Percentiles rank a stretch among this genome's conserved stretches.
Evolutionary conservation across 2,329 filamentous ascomycete genomes (phyloP).

Genomic region (Pseudopithomyces chartarum): DNA sequence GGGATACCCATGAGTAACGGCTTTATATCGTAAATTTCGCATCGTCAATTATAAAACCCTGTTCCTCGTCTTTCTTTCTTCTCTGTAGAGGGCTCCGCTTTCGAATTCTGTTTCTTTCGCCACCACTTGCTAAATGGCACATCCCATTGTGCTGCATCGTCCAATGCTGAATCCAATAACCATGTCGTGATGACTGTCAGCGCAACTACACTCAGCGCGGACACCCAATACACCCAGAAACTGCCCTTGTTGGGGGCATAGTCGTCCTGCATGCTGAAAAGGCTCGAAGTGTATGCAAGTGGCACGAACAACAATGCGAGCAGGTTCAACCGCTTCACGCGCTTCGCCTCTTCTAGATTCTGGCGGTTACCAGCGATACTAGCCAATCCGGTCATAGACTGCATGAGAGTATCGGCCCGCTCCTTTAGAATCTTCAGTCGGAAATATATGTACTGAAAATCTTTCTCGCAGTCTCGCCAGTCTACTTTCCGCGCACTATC

Average conservation of each 20-base stretch:
- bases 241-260: conserved; percentile 32
- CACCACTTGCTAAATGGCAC: conserved; percentile 21
- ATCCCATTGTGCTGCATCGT: conserved; percentile 37
- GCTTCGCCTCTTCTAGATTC: conserved; percentile 42
- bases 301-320: conserved; percentile 42
- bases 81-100: neutral
- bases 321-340: conserved; percentile 38
- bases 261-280: conserved; percentile 42
- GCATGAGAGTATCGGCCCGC: conserved; percentile 40
- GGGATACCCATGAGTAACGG: neutral
- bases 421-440: conserved; percentile 40
- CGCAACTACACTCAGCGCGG: conserved; percentile 28
- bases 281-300: conserved; percentile 35
- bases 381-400: conserved; percentile 41
- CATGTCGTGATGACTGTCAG: conserved; percentile 32
- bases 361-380: conserved; percentile 41
- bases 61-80: conserved; percentile 20
- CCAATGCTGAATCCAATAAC: conserved; percentile 31
- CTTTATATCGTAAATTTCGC: neutral
- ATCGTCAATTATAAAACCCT: conserved; percentile 16
- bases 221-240: conserved; percentile 43
- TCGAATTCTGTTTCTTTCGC: conserved; percentile 3
- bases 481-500: neutral
- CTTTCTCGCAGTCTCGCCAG: conserved; percentile 36
- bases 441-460: conserved; percentile 41